Evolutionary conservation across 352 stramenopile species (phyloP).

Genomic region (Pythium folliculosum): DNA sequence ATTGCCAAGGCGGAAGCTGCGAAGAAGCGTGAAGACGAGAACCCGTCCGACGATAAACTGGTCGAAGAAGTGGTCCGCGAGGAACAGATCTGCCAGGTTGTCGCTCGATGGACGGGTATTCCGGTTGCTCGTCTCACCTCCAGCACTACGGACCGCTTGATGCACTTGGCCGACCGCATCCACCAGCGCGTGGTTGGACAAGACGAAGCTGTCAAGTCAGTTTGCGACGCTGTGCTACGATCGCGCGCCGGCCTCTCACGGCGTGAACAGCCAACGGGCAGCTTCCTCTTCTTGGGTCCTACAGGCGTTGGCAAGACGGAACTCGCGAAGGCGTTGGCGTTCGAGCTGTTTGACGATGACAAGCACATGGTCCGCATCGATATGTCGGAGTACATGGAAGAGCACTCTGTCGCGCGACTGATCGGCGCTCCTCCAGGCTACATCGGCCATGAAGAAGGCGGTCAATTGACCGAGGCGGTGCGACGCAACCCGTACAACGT

Average conservation of each 20-base stretch:
- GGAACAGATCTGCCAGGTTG: constrained; percentile 90
- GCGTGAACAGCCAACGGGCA: constrained; percentile 89
- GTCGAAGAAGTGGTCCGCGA: constrained; percentile 86
- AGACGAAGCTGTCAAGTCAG: constrained; percentile 89
- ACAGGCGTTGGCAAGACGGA: constrained; percentile 97
- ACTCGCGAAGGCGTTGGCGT: constrained; percentile 93
- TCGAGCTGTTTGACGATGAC: constrained; percentile 95
- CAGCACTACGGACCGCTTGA: constrained; percentile 75
- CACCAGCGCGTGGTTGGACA: constrained; percentile 94
- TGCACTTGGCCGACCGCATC: constrained; percentile 84
- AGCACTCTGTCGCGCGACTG: constrained; percentile 92
- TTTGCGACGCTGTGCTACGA: constrained; percentile 91
- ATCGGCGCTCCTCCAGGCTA: constrained; percentile 96
- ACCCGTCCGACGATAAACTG: constrained; percentile 61
- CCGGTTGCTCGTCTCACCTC: constrained; percentile 83
- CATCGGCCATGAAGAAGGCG: constrained; percentile 94
- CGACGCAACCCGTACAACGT: constrained; percentile 96
- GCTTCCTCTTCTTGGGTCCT: constrained; percentile 96
- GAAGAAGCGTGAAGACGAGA: constrained; percentile 66
- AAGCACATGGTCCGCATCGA: constrained; percentile 96
- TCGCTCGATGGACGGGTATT: constrained; percentile 91
- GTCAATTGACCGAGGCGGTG: constrained; percentile 96
- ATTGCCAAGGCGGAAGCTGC: constrained; percentile 81
- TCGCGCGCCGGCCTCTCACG: constrained; percentile 91
- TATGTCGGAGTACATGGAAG: constrained; percentile 98